Percentiles rank a stretch among this genome's conserved stretches.
Evolutionary conservation across 129 eudicot genomes (phyloP).

Genomic region (Lonicera japonica): DNA sequence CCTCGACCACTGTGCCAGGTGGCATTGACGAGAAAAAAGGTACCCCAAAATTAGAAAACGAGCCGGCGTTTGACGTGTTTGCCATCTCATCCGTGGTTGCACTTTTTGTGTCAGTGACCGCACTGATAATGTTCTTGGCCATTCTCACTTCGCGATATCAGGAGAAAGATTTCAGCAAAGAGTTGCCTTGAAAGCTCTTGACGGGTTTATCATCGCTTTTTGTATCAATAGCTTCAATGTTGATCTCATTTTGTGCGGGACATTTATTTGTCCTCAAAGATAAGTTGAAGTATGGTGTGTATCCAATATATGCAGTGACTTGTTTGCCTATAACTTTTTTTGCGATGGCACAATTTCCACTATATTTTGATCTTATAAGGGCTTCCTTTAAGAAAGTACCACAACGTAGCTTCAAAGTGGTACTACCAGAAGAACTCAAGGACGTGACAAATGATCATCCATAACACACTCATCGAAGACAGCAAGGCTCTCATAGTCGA

Average conservation of each 20-base stretch:
- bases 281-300: conserved; percentile 3
- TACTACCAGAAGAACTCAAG: too few species aligned
- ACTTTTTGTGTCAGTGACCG: conserved; percentile 24
- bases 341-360: conserved; percentile 16
- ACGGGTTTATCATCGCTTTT: conserved; percentile 17
- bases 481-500: too few species aligned
- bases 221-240: conserved; percentile 16
- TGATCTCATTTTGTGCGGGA: conserved; percentile 26
- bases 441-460: too few species aligned
- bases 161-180: conserved; percentile 9
- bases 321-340: conserved; percentile 14
- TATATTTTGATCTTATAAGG: conserved; percentile 19
- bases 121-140: conserved; percentile 22
- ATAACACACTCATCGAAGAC: too few species aligned
- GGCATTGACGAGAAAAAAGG: conserved; percentile 13
- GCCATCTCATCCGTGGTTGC: conserved; percentile 21
- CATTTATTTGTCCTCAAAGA: conserved; percentile 18
- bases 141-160: conserved; percentile 24
- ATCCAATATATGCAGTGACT: conserved; percentile 13
- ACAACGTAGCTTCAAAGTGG: conserved; percentile 19
- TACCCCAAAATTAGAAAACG: background rate
- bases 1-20: conserved; percentile 21
- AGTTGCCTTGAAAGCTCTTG: conserved; percentile 22
- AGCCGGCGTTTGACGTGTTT: conserved; percentile 15
- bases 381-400: conserved; percentile 10